Evolutionary conservation across 352 stramenopile species (phyloP).

Genomic region (Globisporangium echinulatum): DNA sequence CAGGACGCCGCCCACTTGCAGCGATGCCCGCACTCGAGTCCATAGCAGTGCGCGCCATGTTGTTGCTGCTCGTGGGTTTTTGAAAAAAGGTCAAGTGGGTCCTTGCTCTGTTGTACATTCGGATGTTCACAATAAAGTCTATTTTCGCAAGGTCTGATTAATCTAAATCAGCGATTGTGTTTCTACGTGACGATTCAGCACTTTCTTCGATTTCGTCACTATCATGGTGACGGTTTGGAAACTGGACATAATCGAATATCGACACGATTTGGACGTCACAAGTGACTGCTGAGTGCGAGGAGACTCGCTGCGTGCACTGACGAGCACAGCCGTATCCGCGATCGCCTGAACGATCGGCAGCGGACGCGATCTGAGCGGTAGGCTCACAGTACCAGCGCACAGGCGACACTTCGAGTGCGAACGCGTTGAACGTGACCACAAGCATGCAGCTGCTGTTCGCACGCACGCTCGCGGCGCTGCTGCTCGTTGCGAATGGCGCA

Average conservation of each 20-base stretch:
- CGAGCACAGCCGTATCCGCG: no score
- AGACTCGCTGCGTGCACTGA: background rate
- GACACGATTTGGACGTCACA: background rate
- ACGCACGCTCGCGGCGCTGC: background rate
- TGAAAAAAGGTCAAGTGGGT: no score
- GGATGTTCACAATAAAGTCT: no score
- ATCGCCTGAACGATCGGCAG: no score
- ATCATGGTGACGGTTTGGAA: background rate
- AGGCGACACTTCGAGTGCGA: background rate
- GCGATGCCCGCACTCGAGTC: slow-evolving; percentile 12
- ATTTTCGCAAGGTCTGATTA: no score
- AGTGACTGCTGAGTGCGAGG: background rate
- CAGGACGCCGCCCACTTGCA: no score
- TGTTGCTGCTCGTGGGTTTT: background rate
- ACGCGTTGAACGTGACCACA: background rate
- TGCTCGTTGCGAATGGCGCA: background rate
- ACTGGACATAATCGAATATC: background rate
- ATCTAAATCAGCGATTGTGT: no score
- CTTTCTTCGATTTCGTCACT: background rate
- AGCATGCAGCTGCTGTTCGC: background rate
- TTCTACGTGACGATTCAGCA: no score
- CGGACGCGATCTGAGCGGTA: no score
- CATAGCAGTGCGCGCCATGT: slow-evolving; percentile 7
- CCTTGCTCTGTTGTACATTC: no score
- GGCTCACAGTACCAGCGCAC: no score